A percentile compares a stretch with the other conserved stretches of the same genome.
These are phyloP conservation scores for Populus tremula DNA, from an alignment of 345 rosid genomes.

Conservation along the genomic window DNA sequence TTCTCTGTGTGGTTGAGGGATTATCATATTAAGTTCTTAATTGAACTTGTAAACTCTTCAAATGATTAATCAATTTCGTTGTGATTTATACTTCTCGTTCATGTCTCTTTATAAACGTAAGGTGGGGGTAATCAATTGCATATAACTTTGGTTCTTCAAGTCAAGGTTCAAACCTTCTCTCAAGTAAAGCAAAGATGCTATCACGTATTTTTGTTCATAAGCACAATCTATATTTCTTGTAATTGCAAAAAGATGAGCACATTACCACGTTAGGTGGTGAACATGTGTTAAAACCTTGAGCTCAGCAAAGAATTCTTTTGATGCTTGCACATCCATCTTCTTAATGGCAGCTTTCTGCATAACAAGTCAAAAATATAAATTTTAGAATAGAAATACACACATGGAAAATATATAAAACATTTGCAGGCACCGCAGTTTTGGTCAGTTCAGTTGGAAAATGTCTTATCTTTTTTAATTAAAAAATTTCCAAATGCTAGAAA, in stretches of 20 bases:
- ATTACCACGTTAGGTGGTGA: conserved; percentile 93
- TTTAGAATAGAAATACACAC: conserved; percentile 1
- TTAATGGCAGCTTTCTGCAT: conserved; percentile 93
- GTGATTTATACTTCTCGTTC: too few species aligned
- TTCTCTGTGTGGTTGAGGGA: too few species aligned
- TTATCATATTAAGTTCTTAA: too few species aligned
- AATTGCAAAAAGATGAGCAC: background rate
- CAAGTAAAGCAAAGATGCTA: background rate
- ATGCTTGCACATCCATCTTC: conserved; percentile 97
- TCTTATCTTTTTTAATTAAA: background rate
- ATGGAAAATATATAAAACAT: background rate
- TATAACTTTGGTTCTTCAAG: too few species aligned
- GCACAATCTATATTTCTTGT: background rate
- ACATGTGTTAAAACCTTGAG: conserved; percentile 84
- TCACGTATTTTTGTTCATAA: background rate
- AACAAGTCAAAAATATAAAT: background rate
- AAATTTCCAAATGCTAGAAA: background rate
- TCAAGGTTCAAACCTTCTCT: too few species aligned
- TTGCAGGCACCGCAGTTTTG: background rate
- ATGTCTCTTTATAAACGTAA: too few species aligned
- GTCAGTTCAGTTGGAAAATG: background rate
- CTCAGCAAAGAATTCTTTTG: conserved; percentile 89
- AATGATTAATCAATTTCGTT: too few species aligned
- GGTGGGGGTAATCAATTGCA: too few species aligned
- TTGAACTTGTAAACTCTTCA: too few species aligned